Percentiles rank a stretch among this genome's conserved stretches.
phyloP scores from a whole-genome alignment of 2,329 filamentous ascomycete genomes.

The Mycosphaerella arachidis region DNA sequence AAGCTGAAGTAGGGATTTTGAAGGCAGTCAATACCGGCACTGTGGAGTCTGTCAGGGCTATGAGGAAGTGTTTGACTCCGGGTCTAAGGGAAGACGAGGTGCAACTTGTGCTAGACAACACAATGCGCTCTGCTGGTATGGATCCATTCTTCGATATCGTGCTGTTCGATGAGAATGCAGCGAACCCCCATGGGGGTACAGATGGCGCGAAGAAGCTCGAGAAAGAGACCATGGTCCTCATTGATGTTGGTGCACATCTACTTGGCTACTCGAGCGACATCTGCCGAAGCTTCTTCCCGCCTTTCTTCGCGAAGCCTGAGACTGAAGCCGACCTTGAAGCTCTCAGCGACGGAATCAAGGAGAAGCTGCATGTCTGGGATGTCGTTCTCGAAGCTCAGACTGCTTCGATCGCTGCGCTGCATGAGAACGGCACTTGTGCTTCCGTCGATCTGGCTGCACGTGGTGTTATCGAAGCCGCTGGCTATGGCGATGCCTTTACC shows the following conservation, averaged over 20 bases:
- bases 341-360: constrained; percentile 23
- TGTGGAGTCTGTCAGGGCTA: constrained; percentile 56
- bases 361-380: constrained; percentile 57
- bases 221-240: constrained; percentile 55
- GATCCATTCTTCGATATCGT: constrained; percentile 61
- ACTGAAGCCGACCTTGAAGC: constrained; percentile 33
- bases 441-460: constrained; percentile 59
- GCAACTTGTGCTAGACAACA: constrained; percentile 51
- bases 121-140: constrained; percentile 52
- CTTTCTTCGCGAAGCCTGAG: constrained; percentile 29
- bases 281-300: constrained; percentile 55
- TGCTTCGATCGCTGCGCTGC: constrained; percentile 49
- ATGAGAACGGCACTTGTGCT: constrained; percentile 52
- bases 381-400: constrained; percentile 60
- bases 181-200: constrained; percentile 51
- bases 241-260: constrained; percentile 59
- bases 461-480: constrained; percentile 53
- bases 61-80: constrained; percentile 51
- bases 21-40: constrained; percentile 61
- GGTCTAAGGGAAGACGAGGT: constrained; percentile 58
- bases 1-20: constrained; percentile 54
- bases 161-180: constrained; percentile 55
- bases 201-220: constrained; percentile 49
- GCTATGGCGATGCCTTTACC: constrained; percentile 57
- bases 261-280: constrained; percentile 62